Percentiles rank a stretch among this genome's conserved stretches.
Conservation (phyloP, 805 yeast genomes). For the Vanderwaltozyma polyspora region DNA sequence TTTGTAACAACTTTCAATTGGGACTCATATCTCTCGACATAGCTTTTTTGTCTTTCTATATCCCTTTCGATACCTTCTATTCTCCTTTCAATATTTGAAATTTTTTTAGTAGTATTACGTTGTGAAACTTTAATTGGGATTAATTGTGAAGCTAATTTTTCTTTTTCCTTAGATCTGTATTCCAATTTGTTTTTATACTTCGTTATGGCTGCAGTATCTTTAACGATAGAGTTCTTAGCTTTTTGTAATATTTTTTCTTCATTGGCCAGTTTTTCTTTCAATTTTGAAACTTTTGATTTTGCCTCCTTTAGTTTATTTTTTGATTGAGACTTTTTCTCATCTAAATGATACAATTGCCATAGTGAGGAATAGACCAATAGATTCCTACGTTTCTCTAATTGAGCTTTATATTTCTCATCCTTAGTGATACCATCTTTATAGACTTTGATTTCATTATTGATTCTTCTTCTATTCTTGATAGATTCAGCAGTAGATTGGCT, state of each 20-base stretch:
- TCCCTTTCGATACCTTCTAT: constrained; percentile 42
- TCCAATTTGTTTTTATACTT: constrained; percentile 31
- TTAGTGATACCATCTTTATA: constrained; percentile 68
- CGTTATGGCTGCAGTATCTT: constrained; percentile 32
- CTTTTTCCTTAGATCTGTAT: constrained; percentile 31
- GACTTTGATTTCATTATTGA: constrained; percentile 63
- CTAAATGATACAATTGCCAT: constrained; percentile 56
- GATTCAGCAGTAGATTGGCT: constrained; percentile 52
- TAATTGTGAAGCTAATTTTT: constrained; percentile 34
- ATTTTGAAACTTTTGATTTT: constrained; percentile 20
- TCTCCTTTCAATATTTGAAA: constrained; percentile 36
- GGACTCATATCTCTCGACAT: constrained; percentile 31
- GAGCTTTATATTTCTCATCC: constrained; percentile 52
- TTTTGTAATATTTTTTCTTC: constrained; percentile 31
- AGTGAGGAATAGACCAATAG: constrained; percentile 41
- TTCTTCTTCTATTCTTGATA: constrained; percentile 56
- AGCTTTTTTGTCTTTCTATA: constrained; percentile 37
- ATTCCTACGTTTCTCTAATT: constrained; percentile 37
- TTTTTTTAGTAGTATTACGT: constrained; percentile 36
- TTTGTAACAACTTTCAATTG: constrained; percentile 38
- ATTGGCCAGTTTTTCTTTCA: constrained; percentile 26
- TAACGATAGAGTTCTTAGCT: constrained; percentile 35
- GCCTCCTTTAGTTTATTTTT: constrained; percentile 18
- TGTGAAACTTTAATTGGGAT: constrained; percentile 55
- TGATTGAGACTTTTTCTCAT: constrained; percentile 25